A percentile compares a stretch with the other conserved stretches of the same genome.
Evolutionary conservation across 306 rosid genomes (phyloP).

Genomic region (Hippophae gyantsensis): DNA sequence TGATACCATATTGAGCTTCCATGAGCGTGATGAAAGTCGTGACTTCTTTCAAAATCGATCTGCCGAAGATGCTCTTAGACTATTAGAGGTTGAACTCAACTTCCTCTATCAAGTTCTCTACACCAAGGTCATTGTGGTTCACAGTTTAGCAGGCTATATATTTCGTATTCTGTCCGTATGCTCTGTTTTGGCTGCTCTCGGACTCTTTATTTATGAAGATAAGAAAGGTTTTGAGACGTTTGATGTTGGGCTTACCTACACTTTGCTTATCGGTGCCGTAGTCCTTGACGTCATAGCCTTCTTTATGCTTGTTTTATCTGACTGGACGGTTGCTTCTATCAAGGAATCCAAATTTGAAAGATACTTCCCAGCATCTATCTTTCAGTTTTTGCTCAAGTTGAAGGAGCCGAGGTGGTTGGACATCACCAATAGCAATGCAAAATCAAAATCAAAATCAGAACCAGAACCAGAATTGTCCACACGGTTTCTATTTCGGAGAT

Average conservation of each 20-base stretch:
- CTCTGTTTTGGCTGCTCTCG: constrained; percentile 12
- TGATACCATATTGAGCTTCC: constrained; percentile 34
- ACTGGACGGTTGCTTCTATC: constrained; percentile 18
- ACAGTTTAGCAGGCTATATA: not conserved
- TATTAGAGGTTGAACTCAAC: constrained; percentile 37
- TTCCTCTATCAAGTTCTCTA: constrained; percentile 34
- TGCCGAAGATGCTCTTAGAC: constrained; percentile 14
- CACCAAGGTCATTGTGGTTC: constrained; percentile 25
- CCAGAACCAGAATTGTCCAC: not conserved
- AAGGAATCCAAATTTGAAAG: not conserved
- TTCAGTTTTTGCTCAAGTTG: not conserved
- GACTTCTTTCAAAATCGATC: not conserved
- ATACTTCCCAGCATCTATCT: not conserved
- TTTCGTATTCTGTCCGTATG: constrained; percentile 12
- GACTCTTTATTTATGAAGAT: not conserved
- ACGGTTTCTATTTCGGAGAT: constrained; percentile 13
- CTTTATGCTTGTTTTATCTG: constrained; percentile 26
- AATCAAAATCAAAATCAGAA: too few relatives aligned
- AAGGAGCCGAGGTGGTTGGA: constrained; percentile 7
- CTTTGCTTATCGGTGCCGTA: constrained; percentile 37
- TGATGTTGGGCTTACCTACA: constrained; percentile 29
- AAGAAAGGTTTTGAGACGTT: constrained; percentile 8
- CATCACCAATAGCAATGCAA: not conserved
- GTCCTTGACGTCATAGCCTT: constrained; percentile 25
- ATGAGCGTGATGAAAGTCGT: constrained; percentile 27